These are phyloP conservation scores for Fremontodendron californicum DNA, from an alignment of 345 rosid genomes.

Conservation along the genomic window DNA sequence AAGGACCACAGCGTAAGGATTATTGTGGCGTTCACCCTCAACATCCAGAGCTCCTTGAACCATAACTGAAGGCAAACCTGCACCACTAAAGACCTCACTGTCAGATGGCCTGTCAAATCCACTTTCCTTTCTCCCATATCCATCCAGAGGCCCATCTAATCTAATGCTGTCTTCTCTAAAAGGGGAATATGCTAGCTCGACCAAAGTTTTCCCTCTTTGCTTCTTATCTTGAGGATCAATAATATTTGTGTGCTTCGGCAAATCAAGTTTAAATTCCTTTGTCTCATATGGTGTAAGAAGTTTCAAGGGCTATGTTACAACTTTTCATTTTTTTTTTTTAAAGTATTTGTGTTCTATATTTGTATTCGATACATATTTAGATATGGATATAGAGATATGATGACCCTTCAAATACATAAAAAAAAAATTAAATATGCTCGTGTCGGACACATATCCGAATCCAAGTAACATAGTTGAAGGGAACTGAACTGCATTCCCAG, in stretches of 20 bases:
- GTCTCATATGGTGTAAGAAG: conserved; percentile 42
- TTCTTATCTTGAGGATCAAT: conserved; percentile 46
- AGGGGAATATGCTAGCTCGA: conserved; percentile 63
- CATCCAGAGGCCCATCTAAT: conserved; percentile 20
- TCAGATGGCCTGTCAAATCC: conserved; percentile 29
- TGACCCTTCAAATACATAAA: too few species aligned
- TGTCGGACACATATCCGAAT: too few species aligned
- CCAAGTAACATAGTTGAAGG: too few species aligned
- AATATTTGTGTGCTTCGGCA: conserved; percentile 50
- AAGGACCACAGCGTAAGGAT: conserved; percentile 56
- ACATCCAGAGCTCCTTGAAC: conserved; percentile 64
- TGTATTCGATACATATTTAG: too few species aligned
- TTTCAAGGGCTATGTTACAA: conserved; percentile 57
- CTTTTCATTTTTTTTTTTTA: too few species aligned
- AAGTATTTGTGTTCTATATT: too few species aligned
- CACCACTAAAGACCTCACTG: conserved; percentile 34
- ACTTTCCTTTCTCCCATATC: conserved; percentile 33
- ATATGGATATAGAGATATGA: too few species aligned
- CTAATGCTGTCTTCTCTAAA: conserved; percentile 54
- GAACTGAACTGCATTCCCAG: conserved; percentile 66
- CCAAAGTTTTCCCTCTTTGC: conserved; percentile 44
- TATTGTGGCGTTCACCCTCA: too few species aligned
- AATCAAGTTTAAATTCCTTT: conserved; percentile 50
- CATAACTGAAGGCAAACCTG: conserved; percentile 57
- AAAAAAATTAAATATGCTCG: too few species aligned